Percentiles rank a stretch among this genome's conserved stretches.
These are phyloP conservation scores for Aspergillus pseudoviridinutans DNA, from an alignment of 2,329 filamentous ascomycete genomes.

Conservation along the genomic window DNA sequence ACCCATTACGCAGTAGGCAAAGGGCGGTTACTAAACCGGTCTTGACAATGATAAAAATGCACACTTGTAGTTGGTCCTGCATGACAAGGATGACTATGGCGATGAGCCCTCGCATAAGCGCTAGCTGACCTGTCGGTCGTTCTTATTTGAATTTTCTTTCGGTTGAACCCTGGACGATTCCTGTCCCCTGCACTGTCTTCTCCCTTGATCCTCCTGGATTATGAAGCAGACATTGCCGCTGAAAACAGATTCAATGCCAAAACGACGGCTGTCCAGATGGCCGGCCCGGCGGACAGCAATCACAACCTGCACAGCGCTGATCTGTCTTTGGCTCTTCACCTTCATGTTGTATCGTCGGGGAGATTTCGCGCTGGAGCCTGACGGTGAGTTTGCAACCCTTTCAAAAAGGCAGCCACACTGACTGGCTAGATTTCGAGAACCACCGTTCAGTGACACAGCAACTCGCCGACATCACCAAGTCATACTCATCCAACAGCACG, in stretches of 20 bases:
- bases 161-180: too few relatives aligned
- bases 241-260: constrained; percentile 7
- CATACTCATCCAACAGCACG: constrained; percentile 11
- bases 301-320: constrained; percentile 13
- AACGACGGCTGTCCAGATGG: constrained; percentile 17
- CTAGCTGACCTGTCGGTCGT: not conserved
- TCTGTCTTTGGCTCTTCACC: constrained; percentile 9
- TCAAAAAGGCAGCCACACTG: not conserved
- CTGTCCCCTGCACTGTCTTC: not conserved
- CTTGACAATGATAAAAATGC: not conserved
- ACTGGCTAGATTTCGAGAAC: constrained; percentile 2
- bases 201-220: not conserved
- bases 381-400: not conserved
- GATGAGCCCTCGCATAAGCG: not conserved
- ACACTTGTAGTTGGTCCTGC: not conserved
- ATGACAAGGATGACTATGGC: too few relatives aligned
- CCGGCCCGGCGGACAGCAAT: constrained; percentile 14
- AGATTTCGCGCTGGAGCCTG: constrained; percentile 4
- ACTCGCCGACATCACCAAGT: constrained; percentile 13
- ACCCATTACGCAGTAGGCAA: not conserved
- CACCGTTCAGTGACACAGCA: constrained; percentile 12
- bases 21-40: not conserved
- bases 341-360: constrained; percentile 10
- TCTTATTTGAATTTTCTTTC: not conserved
- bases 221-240: not conserved